phyloP scores from a whole-genome alignment of 768 basidiomycete species.

The Mycena rebaudengoi region DNA sequence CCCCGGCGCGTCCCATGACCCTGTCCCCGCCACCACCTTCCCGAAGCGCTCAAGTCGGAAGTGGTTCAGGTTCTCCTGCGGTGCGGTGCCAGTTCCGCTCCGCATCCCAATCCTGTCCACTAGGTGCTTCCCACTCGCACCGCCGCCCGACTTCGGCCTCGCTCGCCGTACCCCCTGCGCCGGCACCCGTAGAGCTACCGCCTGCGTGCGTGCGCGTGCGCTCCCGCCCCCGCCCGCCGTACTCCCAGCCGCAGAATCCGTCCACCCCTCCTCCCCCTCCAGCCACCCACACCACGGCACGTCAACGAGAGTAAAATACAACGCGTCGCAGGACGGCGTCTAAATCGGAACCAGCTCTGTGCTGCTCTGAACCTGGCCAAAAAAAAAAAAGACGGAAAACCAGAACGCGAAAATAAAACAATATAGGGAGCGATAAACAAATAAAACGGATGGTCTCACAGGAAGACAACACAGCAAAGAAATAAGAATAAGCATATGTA shows the following conservation, averaged over 20 bases:
- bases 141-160: constrained; percentile 18
- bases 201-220: too few species aligned
- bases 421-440: too few species aligned
- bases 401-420: too few species aligned
- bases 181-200: too few species aligned
- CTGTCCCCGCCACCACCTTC: constrained; percentile 78
- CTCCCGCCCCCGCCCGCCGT: constrained; percentile 54
- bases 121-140: neutral
- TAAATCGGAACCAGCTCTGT: constrained; percentile 59
- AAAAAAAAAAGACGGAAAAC: neutral
- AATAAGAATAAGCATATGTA: too few species aligned
- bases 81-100: neutral
- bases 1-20: constrained; percentile 73
- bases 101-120: too few species aligned
- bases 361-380: too few species aligned
- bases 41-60: constrained; percentile 75
- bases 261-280: constrained; percentile 59
- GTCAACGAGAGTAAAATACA: constrained; percentile 52
- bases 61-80: constrained; percentile 42
- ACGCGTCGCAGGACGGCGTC: constrained; percentile 79
- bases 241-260: too few species aligned
- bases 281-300: constrained; percentile 78
- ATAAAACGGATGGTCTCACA: too few species aligned
- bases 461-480: too few species aligned
- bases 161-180: too few species aligned